Evolutionary conservation across 2,329 filamentous ascomycete genomes (phyloP), one percentile per base, ranked within the genome.

Genomic region (Xylariaceae sp.): DNA sequence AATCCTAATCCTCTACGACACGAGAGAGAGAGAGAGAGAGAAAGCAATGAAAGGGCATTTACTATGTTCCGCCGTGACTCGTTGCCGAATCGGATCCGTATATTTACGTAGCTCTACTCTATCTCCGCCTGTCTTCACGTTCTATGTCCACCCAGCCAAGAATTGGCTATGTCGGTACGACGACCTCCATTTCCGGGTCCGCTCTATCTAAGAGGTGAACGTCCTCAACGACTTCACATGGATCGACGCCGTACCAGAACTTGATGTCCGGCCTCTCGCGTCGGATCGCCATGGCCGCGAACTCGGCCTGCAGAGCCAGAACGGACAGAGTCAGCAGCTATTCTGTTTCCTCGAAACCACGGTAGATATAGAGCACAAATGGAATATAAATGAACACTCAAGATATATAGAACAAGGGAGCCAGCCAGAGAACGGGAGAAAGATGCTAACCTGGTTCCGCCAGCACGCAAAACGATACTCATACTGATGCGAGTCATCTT

Each of bases 401-500:
- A 3, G 16, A 13, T 16, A 15, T 6, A 37, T 6, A 16, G 10
- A 16, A 37, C n/a, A n/a, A n/a, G n/a, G n/a, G n/a, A n/a, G 8
- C 5, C 34, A n/a, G 34, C 34, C 34, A 37, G 34, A 46, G n/a
- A 29, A 19, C 3, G 2, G 5, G 9, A 1, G 13, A 30, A 8
- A 16, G 15, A 13, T n/a, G 19, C 44, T 26, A 47, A 50, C 52
- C 42, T 54, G 51, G 43, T 41, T 46, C 22, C 44, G 39, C 51
- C 51, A 57, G 30, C 47, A 41, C 13, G 26, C 46, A 32, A 58
- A 55, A 18, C 47, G 56, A 26, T 53, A 58, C 21, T 55, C 49
- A 36, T 52, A 53, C 21, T 50, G 40, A 2, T 2, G 44, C 18
- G 7, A 5, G 19, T 30, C 32, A 13, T 43, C 22, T 22, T 30